Conservation (phyloP, 768 basidiomycete species). For the Termitomyces sp. region DNA sequence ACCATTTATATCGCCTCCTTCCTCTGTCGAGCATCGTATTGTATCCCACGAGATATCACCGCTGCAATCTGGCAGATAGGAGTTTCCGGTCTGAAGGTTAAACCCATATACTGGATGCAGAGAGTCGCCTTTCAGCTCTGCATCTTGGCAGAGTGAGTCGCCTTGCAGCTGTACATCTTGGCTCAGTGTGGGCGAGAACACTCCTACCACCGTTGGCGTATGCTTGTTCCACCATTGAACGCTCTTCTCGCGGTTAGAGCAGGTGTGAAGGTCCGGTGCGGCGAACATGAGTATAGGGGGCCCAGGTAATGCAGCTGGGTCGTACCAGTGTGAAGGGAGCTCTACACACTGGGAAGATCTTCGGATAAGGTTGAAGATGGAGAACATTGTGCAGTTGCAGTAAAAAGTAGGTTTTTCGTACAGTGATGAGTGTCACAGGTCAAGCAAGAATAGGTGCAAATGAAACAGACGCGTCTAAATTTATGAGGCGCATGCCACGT, state of each 20-base stretch:
- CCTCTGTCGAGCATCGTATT: conserved; percentile 1
- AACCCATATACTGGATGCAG: background rate
- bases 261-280: background rate
- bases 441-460: background rate
- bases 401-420: background rate
- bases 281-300: conserved; percentile 4
- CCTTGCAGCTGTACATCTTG: background rate
- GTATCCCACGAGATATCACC: conserved; percentile 12
- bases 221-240: conserved; percentile 9
- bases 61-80: conserved; percentile 6
- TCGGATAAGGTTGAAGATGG: background rate
- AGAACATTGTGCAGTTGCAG: background rate
- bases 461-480: background rate
- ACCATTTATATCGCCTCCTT: background rate
- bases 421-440: background rate
- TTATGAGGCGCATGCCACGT: background rate
- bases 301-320: conserved; percentile 1
- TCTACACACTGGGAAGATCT: background rate
- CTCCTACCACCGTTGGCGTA: background rate
- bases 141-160: background rate
- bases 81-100: conserved; percentile 2
- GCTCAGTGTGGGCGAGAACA: background rate
- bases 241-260: background rate
- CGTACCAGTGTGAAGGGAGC: background rate
- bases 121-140: background rate